These are phyloP conservation scores for Phytophthora fragariaefolia DNA, from an alignment of 352 stramenopile species.

Conservation along the genomic window DNA sequence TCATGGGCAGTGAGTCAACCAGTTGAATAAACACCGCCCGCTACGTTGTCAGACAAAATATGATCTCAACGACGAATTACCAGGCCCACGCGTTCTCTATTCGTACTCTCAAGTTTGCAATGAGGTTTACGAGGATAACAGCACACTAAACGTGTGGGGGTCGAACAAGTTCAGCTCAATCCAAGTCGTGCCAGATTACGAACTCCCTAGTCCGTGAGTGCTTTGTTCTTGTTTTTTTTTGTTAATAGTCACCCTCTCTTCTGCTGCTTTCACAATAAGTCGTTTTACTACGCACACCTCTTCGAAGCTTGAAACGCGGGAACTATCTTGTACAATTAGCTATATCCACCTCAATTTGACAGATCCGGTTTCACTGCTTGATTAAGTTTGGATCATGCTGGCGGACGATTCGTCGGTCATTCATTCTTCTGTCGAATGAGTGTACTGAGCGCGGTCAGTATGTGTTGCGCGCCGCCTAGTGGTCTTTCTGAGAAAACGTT, in stretches of 20 bases:
- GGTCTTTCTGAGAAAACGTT: conserved; percentile 4
- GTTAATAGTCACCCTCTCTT: too few relatives aligned
- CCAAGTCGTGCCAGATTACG: too few relatives aligned
- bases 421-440: conserved; percentile 5
- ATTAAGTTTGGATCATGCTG: neutral
- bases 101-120: too few relatives aligned
- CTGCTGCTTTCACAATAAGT: conserved; percentile 8
- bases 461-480: neutral
- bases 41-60: too few relatives aligned
- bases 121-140: too few relatives aligned
- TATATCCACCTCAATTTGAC: conserved; percentile 1
- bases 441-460: neutral
- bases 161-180: too few relatives aligned
- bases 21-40: too few relatives aligned
- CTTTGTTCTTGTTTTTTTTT: neutral
- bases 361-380: conserved; percentile 1
- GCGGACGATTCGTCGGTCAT: neutral
- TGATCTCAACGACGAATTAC: too few relatives aligned
- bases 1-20: too few relatives aligned
- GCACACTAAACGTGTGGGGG: too few relatives aligned
- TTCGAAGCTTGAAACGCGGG: neutral
- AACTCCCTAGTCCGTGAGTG: too few relatives aligned
- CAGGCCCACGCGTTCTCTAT: too few relatives aligned
- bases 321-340: neutral
- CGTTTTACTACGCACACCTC: conserved; percentile 9